Evolutionary conservation across 106 monocot genomes (phyloP).

Genomic region (Cymbidium sinense): DNA sequence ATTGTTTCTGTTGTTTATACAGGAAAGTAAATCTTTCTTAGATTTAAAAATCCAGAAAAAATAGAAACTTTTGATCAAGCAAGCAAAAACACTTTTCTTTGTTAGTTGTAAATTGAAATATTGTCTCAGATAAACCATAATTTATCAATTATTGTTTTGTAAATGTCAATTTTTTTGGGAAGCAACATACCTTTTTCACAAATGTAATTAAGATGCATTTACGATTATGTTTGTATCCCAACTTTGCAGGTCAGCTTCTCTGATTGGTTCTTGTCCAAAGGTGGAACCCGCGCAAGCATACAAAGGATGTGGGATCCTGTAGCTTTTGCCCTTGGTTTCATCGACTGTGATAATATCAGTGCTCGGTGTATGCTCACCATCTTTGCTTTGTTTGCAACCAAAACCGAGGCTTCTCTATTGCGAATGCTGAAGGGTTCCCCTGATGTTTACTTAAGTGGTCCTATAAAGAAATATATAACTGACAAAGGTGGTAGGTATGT

Average conservation of each 20-base stretch:
- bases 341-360: constrained; percentile 96
- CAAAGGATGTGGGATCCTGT: constrained; percentile 98
- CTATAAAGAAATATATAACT: constrained; percentile 88
- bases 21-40: background rate
- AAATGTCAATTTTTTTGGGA: background rate
- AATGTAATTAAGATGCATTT: background rate
- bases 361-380: constrained; percentile 99
- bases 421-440: constrained; percentile 98
- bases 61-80: background rate
- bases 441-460: constrained; percentile 85
- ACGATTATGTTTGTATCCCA: constrained; percentile 3
- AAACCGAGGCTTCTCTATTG: constrained; percentile 94
- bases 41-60: background rate
- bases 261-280: constrained; percentile 98
- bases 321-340: constrained; percentile 97
- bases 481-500: constrained; percentile 88
- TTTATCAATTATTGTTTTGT: background rate
- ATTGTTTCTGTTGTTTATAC: background rate
- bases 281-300: constrained; percentile 92
- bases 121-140: background rate
- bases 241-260: constrained; percentile 75
- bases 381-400: constrained; percentile 89
- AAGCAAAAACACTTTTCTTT: background rate
- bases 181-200: background rate
- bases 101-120: background rate